A percentile compares a stretch with the other conserved stretches of the same genome.
Evolutionary conservation across 257 asterid species (phyloP).

Genomic region (Jaltomata sinuosa): DNA sequence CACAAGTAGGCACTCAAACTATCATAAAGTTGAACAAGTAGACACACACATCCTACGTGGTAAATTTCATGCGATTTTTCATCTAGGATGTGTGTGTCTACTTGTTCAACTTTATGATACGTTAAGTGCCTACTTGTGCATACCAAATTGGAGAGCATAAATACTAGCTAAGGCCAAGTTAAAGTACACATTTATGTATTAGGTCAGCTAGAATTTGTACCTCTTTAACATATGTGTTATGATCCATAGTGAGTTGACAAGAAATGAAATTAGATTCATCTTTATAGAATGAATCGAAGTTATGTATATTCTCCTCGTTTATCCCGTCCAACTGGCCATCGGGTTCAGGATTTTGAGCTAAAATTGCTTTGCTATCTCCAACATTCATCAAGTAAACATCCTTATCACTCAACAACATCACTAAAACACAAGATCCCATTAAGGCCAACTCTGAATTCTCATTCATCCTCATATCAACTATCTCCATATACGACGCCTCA

Average conservation of each 20-base stretch:
- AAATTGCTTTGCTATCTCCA: slow-evolving; percentile 79
- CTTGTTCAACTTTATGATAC: too few relatives aligned
- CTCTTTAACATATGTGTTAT: slow-evolving; percentile 64
- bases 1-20: too few relatives aligned
- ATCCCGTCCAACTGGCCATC: slow-evolving; percentile 16
- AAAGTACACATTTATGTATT: too few relatives aligned
- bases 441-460: slow-evolving; percentile 85
- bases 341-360: slow-evolving; percentile 40
- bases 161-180: too few relatives aligned
- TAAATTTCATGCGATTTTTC: too few relatives aligned
- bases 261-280: slow-evolving; percentile 47
- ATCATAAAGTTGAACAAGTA: too few relatives aligned
- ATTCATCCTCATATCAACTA: slow-evolving; percentile 56
- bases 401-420: slow-evolving; percentile 78
- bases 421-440: slow-evolving; percentile 93
- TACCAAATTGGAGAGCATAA: too few relatives aligned
- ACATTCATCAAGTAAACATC: slow-evolving; percentile 85
- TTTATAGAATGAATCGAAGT: slow-evolving; percentile 32
- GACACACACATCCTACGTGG: too few relatives aligned
- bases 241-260: slow-evolving; percentile 79
- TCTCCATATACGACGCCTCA: slow-evolving; percentile 67
- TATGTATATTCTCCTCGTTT: slow-evolving; percentile 11
- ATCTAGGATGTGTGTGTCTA: too few relatives aligned
- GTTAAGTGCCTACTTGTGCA: too few relatives aligned
- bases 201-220: slow-evolving; percentile 13